Percentiles rank a stretch among this genome's conserved stretches.
phyloP scores from a whole-genome alignment of 2,329 filamentous ascomycete genomes.

The Ascochyta pisi region DNA sequence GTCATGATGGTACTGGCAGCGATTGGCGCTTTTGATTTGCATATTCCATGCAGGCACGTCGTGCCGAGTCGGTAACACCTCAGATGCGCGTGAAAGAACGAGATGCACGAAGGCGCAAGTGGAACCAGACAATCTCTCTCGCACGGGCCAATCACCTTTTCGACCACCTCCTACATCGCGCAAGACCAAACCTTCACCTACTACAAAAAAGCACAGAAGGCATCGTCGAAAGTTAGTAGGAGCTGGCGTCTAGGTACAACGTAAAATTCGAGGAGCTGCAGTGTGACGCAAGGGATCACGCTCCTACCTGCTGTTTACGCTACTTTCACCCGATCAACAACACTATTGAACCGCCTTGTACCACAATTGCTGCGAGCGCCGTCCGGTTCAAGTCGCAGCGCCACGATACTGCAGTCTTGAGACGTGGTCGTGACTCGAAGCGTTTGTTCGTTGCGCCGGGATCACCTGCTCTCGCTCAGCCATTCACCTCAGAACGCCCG shows the following conservation, averaged over 20 bases:
- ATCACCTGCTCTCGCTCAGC: slow-evolving; percentile 13
- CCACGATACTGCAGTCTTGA: slow-evolving; percentile 20
- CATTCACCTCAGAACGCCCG: background rate
- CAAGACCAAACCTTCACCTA: slow-evolving; percentile 5
- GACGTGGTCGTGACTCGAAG: slow-evolving; percentile 4
- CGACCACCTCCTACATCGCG: background rate
- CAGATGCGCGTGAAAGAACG: slow-evolving; percentile 5
- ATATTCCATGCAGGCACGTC: background rate
- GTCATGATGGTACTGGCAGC: background rate
- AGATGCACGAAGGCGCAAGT: slow-evolving; percentile 6
- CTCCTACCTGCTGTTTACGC: slow-evolving; percentile 2
- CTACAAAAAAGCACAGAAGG: slow-evolving; percentile 3
- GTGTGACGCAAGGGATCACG: slow-evolving; percentile 6
- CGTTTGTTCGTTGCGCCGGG: background rate
- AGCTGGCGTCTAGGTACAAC: background rate
- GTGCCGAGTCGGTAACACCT: background rate
- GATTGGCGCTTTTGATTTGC: slow-evolving; percentile 1
- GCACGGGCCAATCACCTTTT: slow-evolving; percentile 11
- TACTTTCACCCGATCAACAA: slow-evolving; percentile 5
- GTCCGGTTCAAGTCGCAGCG: slow-evolving; percentile 8
- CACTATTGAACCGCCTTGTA: slow-evolving; percentile 6
- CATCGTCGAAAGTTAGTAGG: slow-evolving; percentile 1
- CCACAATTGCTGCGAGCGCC: slow-evolving; percentile 8
- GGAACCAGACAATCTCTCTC: background rate
- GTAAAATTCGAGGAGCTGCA: slow-evolving; percentile 1